Base-by-base conservation (phyloP, 23 red algal genomes). In the Gracilaria domingensis region DNA sequence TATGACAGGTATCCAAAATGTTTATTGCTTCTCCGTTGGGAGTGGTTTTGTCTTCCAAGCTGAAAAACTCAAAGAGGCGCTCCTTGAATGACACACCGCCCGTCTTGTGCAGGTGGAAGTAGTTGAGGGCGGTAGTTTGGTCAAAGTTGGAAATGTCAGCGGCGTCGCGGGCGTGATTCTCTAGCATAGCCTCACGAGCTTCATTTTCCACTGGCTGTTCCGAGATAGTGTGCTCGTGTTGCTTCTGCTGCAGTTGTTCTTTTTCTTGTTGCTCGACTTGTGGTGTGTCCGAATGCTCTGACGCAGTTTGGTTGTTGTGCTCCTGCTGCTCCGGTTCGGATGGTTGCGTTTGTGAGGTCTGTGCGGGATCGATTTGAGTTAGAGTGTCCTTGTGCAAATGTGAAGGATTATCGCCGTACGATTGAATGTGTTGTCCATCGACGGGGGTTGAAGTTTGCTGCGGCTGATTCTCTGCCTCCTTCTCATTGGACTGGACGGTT, bases 41-140 rank as follows among this genome's bases (percentile, higher is more conserved):
- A 24, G 44, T 61, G 8, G 18, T n/a, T 69, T 64, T 78, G 51
- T 75, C 36, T 33, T 75, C 38, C 26, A 77, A 21, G 32, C 33
- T 70, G 54, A 88, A 77, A 53, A 86, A 95, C 12, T 71, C 77
- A 28, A 54, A 87, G 2, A 95, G n/a, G 3, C 56, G 73, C 20
- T 81, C 78, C 59, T 95, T 95, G 42, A 95, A 87, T 20, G 69
- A 88, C 29, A 88, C 85, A 12, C 92, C 92, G 11, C 72, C 92
- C 24, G 92, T 95, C 78, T 95, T 95, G 53, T 95, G 92, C 77
- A 95, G 69, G 40, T 95, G 92, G 56, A 95, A 88, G 65, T 88
- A 88, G 65, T 88, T 88, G 36, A 88, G 53, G 2, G 84, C 71
- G 1, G 84, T 88, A 16, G 38, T 77, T 16, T 23, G 9, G 25